Base-by-base conservation (phyloP, 192 early-diverging fungal species). In the Pecoramyces ruminantium region DNA sequence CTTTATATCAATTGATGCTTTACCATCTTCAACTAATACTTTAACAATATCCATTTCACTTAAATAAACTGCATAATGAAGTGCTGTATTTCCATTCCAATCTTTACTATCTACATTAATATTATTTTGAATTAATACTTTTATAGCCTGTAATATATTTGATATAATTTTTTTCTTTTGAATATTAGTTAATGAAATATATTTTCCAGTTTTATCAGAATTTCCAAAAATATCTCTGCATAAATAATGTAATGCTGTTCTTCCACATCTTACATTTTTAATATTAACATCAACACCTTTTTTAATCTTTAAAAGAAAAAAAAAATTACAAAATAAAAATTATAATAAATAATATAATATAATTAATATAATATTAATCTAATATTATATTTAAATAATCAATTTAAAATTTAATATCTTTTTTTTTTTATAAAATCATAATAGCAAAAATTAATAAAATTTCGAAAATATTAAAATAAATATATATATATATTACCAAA, bases 181-280 rank as follows among this genome's bases (percentile, higher is more conserved):
- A 27, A 5, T 11, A n/a, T 80, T 17, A 79, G 17, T 79, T 80
- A 34, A 77, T n/a, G 40, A 2, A 78, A 21, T 79, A 11, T 11
- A 4, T 79, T 79, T 79, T 34, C 17, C 25, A n/a, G 39, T 9
- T 77, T 77, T 34, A n/a, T 34, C 30, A 4, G 30, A 79, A 77
- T 34, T 80, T 27, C 30, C 30, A 34, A n/a, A 79, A 34, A 79
- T 79, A 77, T 80, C 79, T 79, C 25, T 38, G 11, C 30, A 34
- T n/a, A 80, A 77, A 40, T 86, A 85, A 77, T 85, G 83, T 77
- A 86, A 78, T 25, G 79, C 27, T 17, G 85, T 86, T 51, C 86
- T 86, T 13, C 85, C 85, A 78, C 79, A 79, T 78, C 77, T 51
- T 16, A 34, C n/a, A 17, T 86, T 85, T 29, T 78, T 29, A 29